A percentile compares a stretch with the other conserved stretches of the same genome.
phyloP scores from a whole-genome alignment of 2,329 filamentous ascomycete species.

The Hymenoscyphus fraxineus region DNA sequence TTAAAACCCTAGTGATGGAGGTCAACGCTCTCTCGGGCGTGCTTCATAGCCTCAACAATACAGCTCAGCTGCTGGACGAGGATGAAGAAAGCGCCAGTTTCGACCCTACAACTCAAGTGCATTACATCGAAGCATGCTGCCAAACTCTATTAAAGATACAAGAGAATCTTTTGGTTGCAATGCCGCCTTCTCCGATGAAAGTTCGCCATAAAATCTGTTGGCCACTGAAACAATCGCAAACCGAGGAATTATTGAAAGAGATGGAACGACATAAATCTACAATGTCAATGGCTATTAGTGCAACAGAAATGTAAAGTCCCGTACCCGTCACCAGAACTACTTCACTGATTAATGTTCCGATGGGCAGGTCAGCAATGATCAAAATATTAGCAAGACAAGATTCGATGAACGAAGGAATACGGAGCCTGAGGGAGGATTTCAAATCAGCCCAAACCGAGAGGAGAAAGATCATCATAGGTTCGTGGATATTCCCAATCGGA shows the following conservation, averaged over 20 bases:
- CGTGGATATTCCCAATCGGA: not conserved
- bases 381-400: slow-evolving; percentile 8
- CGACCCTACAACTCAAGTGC: slow-evolving; percentile 8
- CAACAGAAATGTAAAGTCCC: slow-evolving; percentile 12
- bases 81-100: not conserved
- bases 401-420: not conserved
- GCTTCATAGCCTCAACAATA: slow-evolving; percentile 12
- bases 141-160: slow-evolving; percentile 1
- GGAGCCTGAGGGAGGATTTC: not conserved
- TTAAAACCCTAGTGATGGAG: slow-evolving; percentile 4
- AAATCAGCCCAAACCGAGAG: not conserved
- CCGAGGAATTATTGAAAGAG: slow-evolving; percentile 15
- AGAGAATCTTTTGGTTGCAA: not conserved
- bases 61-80: not conserved
- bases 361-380: not conserved
- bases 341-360: not conserved
- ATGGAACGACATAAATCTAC: slow-evolving; percentile 20
- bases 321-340: not conserved
- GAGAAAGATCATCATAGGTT: not conserved
- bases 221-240: slow-evolving; percentile 14
- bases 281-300: slow-evolving; percentile 18
- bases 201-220: slow-evolving; percentile 16
- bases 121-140: slow-evolving; percentile 19
- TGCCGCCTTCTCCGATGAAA: not conserved
- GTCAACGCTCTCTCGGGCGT: slow-evolving; percentile 6